Evolutionary conservation across 2,329 filamentous ascomycete species (phyloP).

Genomic region (Monilinia polystroma): DNA sequence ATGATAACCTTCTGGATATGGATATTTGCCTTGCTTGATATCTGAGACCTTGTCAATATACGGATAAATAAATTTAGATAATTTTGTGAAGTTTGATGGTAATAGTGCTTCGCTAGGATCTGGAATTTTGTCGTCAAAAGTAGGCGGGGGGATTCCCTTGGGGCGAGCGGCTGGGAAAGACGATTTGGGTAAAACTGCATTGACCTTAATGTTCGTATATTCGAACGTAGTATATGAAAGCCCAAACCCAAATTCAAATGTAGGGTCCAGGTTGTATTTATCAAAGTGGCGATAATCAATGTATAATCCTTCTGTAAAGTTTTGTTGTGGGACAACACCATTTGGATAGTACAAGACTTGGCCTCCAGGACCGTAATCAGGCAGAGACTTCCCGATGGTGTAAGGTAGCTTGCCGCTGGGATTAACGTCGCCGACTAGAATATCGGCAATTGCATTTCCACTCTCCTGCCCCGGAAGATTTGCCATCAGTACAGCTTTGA

Average conservation of each 20-base stretch:
- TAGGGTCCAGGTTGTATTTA: constrained; percentile 68
- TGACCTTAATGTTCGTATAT: constrained; percentile 49
- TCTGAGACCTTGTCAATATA: constrained; percentile 46
- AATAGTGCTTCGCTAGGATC: constrained; percentile 53
- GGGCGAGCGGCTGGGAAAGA: constrained; percentile 39
- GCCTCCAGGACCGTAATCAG: constrained; percentile 73
- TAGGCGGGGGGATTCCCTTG: constrained; percentile 47
- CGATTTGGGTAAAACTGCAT: constrained; percentile 43
- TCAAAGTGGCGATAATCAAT: constrained; percentile 92
- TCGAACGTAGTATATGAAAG: constrained; percentile 67
- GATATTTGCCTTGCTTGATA: constrained; percentile 44
- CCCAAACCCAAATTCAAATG: constrained; percentile 84
- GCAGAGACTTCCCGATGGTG: constrained; percentile 71
- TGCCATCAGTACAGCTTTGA: constrained; percentile 79
- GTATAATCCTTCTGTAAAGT: constrained; percentile 79
- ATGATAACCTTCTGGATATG: constrained; percentile 49
- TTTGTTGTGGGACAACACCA: constrained; percentile 71
- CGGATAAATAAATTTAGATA: constrained; percentile 67
- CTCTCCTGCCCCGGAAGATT: constrained; percentile 86
- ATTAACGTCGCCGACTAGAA: constrained; percentile 76
- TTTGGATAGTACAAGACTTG: constrained; percentile 70
- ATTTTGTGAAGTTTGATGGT: constrained; percentile 53
- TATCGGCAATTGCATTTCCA: constrained; percentile 75
- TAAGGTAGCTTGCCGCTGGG: constrained; percentile 76
- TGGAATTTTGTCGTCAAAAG: constrained; percentile 51